Evolutionary conservation across 2,329 filamentous ascomycete species (phyloP).

Genomic region (Madurella mycetomatis): DNA sequence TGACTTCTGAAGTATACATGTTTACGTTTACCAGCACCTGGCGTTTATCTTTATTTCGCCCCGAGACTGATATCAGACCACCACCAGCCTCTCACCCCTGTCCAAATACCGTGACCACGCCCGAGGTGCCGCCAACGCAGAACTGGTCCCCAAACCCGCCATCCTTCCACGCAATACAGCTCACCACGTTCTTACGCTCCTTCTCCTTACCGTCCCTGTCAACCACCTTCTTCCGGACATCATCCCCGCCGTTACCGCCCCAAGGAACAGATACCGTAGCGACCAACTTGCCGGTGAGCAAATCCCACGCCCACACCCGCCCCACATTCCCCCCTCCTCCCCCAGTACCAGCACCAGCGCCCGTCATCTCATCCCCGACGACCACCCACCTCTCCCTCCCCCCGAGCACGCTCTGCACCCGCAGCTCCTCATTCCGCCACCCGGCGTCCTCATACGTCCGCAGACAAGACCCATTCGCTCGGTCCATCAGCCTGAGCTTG

Average conservation of each 20-base stretch:
- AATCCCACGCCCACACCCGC: slow-evolving; percentile 75
- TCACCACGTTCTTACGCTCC: slow-evolving; percentile 55
- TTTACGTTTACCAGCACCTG: too few relatives aligned
- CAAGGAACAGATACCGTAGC: slow-evolving; percentile 58
- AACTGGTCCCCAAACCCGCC: slow-evolving; percentile 60
- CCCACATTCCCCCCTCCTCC: slow-evolving; percentile 44
- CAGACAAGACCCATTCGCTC: slow-evolving; percentile 66
- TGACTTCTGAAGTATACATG: too few relatives aligned
- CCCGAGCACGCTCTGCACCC: slow-evolving; percentile 73
- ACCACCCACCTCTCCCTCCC: slow-evolving; percentile 72
- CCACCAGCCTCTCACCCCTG: too few relatives aligned
- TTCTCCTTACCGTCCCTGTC: slow-evolving; percentile 59
- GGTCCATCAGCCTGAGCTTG: slow-evolving; percentile 75
- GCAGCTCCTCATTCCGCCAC: slow-evolving; percentile 62
- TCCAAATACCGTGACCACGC: slow-evolving; percentile 61
- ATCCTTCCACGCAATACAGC: slow-evolving; percentile 60
- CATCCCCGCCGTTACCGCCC: slow-evolving; percentile 42
- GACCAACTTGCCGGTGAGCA: slow-evolving; percentile 65
- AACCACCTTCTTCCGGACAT: slow-evolving; percentile 46
- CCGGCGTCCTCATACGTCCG: slow-evolving; percentile 60
- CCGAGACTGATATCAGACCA: background rate
- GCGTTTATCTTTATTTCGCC: too few relatives aligned
- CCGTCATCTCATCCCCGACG: slow-evolving; percentile 68
- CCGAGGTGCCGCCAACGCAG: slow-evolving; percentile 61
- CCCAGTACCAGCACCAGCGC: slow-evolving; percentile 23